Evolutionary conservation across 2,329 filamentous ascomycete genomes (phyloP).

Genomic region (Fusarium sacchari): DNA sequence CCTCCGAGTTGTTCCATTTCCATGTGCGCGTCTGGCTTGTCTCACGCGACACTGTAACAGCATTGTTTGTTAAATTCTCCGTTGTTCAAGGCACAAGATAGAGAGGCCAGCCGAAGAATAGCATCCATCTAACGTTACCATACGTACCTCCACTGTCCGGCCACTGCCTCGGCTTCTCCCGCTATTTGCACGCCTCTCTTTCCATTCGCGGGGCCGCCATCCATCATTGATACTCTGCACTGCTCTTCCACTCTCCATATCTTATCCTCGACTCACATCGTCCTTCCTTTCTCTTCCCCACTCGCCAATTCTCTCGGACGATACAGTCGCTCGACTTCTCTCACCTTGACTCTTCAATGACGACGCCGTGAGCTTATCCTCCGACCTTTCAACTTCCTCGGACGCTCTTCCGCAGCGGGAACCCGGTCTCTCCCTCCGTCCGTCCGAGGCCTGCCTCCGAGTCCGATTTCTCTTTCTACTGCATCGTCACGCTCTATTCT

Average conservation of each 20-base stretch:
- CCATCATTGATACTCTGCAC: constrained; percentile 17
- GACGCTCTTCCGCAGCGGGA: constrained; percentile 37
- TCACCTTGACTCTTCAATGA: constrained; percentile 40
- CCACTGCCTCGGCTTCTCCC: constrained; percentile 44
- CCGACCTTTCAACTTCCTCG: constrained; percentile 32
- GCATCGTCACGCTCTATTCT: constrained; percentile 11
- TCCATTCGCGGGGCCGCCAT: constrained; percentile 40
- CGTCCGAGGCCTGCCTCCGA: constrained; percentile 41
- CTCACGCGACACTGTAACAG: constrained; percentile 22
- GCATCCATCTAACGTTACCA: neutral
- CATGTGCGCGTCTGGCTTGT: constrained; percentile 23
- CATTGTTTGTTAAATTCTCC: constrained; percentile 6
- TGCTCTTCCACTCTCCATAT: constrained; percentile 26
- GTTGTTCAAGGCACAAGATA: constrained; percentile 10
- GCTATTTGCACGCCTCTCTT: constrained; percentile 34
- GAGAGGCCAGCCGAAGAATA: constrained; percentile 9
- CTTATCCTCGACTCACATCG: constrained; percentile 28
- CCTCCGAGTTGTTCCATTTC: constrained; percentile 22
- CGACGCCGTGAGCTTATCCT: constrained; percentile 42
- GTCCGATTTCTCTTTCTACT: constrained; percentile 30
- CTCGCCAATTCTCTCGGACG: constrained; percentile 26
- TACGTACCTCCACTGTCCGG: constrained; percentile 23
- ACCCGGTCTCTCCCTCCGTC: constrained; percentile 40
- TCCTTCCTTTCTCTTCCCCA: constrained; percentile 1
- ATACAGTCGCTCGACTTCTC: constrained; percentile 20